Base-by-base conservation (phyloP, 169 alveolate species). In the Eimeria sp. region DNA sequence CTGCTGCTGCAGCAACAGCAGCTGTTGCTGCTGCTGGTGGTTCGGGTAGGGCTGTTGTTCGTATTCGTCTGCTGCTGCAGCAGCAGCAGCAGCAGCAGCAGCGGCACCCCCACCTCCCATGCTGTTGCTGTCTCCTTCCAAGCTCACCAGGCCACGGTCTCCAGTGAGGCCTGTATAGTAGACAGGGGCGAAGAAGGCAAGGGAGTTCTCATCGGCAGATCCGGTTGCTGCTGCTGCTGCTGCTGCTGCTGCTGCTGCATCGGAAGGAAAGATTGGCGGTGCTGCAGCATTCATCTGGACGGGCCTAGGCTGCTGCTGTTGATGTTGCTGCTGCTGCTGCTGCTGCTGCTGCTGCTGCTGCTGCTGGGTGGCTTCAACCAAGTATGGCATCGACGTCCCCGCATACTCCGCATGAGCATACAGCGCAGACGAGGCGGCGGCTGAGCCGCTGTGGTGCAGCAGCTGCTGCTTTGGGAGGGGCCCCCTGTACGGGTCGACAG, bases 131-230 rank as follows among this genome's bases (percentile, higher is more conserved):
- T 58, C 90, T 52, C 58, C 62, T 13, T 83, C 90, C 23, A 54
- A 40, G 56, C 56, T 71, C 62, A 91, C 90, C 30, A 74, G 77
- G n/a, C 91, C 96, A 43, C 74, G n/a, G 85, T 91, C 96, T 64
- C 96, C 91, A 0, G 91, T 66, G 49, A 91, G 91, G 37, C 96
- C 96, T 25, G 62, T 40, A 64, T 77, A 80, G n/a, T 91, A 91
- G 10, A 91, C 83, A 11, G 96, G 96, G 25, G 96, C 88, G 18
- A 54, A 37, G 37, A 64, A 64, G 52, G 83, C 95, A 1, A 56
- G 87, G 85, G 77, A 72, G 95, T 66, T 49, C 6, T 71, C 88
- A 49, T 56, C 88, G 60, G 60, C 76, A 13, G 62, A 27, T 16
- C 77, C 74, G 60, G 91, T 60, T 64, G 87, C 89, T 58, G 91